Conservation (phyloP, 2,329 filamentous ascomycete genomes). For the Cytospora piceicola region DNA sequence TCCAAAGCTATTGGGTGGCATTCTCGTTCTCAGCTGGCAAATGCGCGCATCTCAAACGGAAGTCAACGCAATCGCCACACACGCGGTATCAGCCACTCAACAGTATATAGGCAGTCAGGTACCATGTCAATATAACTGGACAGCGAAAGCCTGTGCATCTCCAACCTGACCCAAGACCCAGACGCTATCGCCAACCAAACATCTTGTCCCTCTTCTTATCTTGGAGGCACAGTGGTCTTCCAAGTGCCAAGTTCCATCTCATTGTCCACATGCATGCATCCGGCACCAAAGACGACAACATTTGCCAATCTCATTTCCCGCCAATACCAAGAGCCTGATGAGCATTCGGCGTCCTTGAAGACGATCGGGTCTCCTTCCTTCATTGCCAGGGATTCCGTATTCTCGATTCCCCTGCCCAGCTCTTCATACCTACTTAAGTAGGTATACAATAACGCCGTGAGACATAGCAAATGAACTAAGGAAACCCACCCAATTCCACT, state of each 20-base stretch:
- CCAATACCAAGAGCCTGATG: no score
- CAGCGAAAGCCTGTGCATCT: background rate
- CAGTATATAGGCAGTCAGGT: background rate
- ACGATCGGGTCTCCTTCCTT: no score
- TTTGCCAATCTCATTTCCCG: background rate
- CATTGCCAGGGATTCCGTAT: no score
- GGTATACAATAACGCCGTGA: no score
- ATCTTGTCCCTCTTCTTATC: background rate
- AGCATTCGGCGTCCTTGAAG: no score
- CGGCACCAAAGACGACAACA: slow-evolving; percentile 8
- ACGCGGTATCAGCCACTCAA: background rate
- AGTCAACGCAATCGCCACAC: background rate
- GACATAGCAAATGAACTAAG: no score
- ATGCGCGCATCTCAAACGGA: background rate
- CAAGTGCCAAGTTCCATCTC: slow-evolving; percentile 10
- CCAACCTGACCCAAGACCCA: no score
- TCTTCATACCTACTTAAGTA: no score
- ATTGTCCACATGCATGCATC: slow-evolving; percentile 10
- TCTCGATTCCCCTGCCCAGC: no score
- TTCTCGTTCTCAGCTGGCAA: background rate
- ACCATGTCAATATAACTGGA: background rate
- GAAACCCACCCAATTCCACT: no score
- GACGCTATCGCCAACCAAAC: no score
- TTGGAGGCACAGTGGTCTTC: background rate
- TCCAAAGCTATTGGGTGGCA: background rate